These are phyloP conservation scores for Aspergillus sp. DNA, from an alignment of 2,329 filamentous ascomycete species.

Conservation along the genomic window DNA sequence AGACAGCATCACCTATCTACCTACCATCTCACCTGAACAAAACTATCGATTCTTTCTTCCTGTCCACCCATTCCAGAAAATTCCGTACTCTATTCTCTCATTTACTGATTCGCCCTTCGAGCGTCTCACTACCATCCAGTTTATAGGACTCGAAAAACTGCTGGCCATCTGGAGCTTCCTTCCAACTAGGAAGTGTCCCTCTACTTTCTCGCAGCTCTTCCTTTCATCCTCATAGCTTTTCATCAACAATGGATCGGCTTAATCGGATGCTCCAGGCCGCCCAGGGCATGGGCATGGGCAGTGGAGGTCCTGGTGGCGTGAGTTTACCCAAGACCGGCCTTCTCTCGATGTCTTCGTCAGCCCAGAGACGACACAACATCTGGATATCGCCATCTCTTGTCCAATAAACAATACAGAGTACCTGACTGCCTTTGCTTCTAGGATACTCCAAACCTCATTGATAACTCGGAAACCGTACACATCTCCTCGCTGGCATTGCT, in stretches of 20 bases:
- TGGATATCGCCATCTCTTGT: neutral
- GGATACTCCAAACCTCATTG: slow-evolving; percentile 89
- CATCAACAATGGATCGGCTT: slow-evolving; percentile 76
- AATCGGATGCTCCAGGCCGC: slow-evolving; percentile 81
- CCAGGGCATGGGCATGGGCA: slow-evolving; percentile 54
- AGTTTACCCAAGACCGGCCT: slow-evolving; percentile 21
- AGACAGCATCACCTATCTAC: slow-evolving; percentile 7
- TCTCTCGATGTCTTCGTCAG: neutral
- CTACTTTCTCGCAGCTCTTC: slow-evolving; percentile 15
- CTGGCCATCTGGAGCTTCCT: slow-evolving; percentile 28
- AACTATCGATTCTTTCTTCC: slow-evolving; percentile 8
- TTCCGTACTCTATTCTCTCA: neutral
- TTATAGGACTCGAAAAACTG: neutral
- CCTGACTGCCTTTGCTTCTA: neutral
- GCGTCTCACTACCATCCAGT: neutral
- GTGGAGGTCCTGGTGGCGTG: slow-evolving; percentile 38
- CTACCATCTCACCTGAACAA: neutral
- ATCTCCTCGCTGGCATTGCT: slow-evolving; percentile 95
- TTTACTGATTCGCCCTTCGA: neutral
- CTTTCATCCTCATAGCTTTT: slow-evolving; percentile 16
- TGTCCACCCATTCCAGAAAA: neutral
- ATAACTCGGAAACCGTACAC: slow-evolving; percentile 99
- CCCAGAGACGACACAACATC: neutral
- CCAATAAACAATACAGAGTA: neutral
- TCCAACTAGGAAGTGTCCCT: slow-evolving; percentile 30